Percentiles rank a stretch among this genome's conserved stretches.
Conservation (phyloP, 139 green algal genomes). For the Trebouxia sp. region DNA sequence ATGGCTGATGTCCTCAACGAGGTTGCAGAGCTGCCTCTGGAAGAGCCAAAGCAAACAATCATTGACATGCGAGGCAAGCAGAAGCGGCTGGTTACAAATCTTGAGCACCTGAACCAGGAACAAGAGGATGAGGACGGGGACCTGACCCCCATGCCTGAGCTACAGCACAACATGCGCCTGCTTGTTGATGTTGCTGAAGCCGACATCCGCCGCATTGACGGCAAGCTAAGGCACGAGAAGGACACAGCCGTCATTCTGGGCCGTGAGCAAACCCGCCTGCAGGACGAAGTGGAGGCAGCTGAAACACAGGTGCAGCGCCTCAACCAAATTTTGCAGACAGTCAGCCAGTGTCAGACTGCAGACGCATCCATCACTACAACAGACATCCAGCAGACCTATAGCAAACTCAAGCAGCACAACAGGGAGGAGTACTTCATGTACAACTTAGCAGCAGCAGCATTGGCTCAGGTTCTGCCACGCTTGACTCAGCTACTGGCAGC, state of each 20-base stretch:
- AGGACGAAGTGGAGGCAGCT: constrained; percentile 48
- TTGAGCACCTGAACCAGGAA: constrained; percentile 78
- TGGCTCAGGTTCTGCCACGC: constrained; percentile 62
- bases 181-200: constrained; percentile 89
- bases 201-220: constrained; percentile 83
- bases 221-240: constrained; percentile 77
- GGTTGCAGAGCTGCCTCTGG: constrained; percentile 25
- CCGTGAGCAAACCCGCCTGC: constrained; percentile 63
- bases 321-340: constrained; percentile 28
- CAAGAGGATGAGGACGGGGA: constrained; percentile 52
- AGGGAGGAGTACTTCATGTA: constrained; percentile 88
- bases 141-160: constrained; percentile 88
- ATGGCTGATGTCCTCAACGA: constrained; percentile 80
- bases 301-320: constrained; percentile 7
- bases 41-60: constrained; percentile 58
- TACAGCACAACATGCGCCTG: constrained; percentile 97
- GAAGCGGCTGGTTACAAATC: constrained; percentile 85
- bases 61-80: constrained; percentile 93
- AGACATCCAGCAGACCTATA: constrained; percentile 43
- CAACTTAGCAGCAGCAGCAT: constrained; percentile 69
- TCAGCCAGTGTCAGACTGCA: constrained; percentile 10
- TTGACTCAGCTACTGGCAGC: constrained; percentile 42
- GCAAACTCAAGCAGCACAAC: constrained; percentile 46
- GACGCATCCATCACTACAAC: constrained; percentile 1
- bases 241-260: constrained; percentile 75